A percentile compares a stretch with the other conserved stretches of the same genome.
phyloP scores from a whole-genome alignment of 1,139 yeast genomes.

The Hyphopichia pseudoburtonii region DNA sequence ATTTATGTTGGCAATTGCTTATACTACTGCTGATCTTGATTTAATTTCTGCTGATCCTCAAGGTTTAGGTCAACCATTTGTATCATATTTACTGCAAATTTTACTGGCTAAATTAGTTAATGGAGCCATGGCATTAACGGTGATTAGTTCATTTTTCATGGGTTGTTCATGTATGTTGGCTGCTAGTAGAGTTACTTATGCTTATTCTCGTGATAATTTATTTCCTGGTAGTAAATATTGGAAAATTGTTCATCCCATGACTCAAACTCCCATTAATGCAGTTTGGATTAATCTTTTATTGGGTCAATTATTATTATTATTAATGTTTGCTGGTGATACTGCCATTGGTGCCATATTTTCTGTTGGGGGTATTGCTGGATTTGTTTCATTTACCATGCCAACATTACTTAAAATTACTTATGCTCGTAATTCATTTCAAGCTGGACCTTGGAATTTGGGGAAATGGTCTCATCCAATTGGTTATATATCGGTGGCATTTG shows the following conservation, averaged over 20 bases:
- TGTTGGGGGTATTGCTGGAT: conserved; percentile 74
- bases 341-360: conserved; percentile 77
- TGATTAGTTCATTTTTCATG: conserved; percentile 63
- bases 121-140: conserved; percentile 59
- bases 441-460: conserved; percentile 76
- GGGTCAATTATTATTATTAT: conserved; percentile 56
- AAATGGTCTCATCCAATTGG: conserved; percentile 51
- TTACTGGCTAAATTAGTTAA: conserved; percentile 44
- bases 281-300: conserved; percentile 63
- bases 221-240: conserved; percentile 60
- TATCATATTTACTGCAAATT: conserved; percentile 55
- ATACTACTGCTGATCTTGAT: conserved; percentile 56
- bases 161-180: conserved; percentile 72
- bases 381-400: conserved; percentile 70
- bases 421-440: conserved; percentile 52
- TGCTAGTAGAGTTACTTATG: conserved; percentile 67
- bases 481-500: conserved; percentile 43
- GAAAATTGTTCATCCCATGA: conserved; percentile 52
- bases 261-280: conserved; percentile 71
- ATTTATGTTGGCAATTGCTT: conserved; percentile 65
- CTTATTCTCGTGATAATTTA: conserved; percentile 70
- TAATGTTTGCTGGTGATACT: conserved; percentile 65
- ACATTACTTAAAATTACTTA: conserved; percentile 60
- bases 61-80: conserved; percentile 67
- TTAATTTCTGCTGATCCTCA: conserved; percentile 50